These are phyloP conservation scores for Aspergillus sp. DNA, from an alignment of 2,329 filamentous ascomycete species.

Conservation along the genomic window DNA sequence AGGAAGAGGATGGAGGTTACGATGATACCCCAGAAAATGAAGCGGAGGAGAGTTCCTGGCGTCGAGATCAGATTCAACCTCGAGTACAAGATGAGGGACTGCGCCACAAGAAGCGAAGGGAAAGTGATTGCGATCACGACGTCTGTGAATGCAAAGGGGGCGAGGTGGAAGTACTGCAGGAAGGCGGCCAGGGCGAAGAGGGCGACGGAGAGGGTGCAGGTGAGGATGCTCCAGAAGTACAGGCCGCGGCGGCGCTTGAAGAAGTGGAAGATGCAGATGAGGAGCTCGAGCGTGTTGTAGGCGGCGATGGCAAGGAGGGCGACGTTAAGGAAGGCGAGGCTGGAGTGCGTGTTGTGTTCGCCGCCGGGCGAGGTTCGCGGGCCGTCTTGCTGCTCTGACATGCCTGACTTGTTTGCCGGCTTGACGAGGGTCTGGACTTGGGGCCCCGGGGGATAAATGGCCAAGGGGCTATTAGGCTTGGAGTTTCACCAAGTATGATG, in stretches of 20 bases:
- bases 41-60: slow-evolving; percentile 36
- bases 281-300: slow-evolving; percentile 51
- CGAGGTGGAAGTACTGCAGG: background rate
- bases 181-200: slow-evolving; percentile 36
- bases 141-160: background rate
- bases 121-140: slow-evolving; percentile 35
- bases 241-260: slow-evolving; percentile 48
- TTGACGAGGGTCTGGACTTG: too few species aligned
- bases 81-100: slow-evolving; percentile 51
- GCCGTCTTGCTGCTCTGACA: background rate
- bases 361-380: too few species aligned
- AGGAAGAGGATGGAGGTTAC: slow-evolving; percentile 39
- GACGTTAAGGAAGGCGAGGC: background rate
- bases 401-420: too few species aligned
- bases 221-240: slow-evolving; percentile 53
- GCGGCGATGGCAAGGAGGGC: slow-evolving; percentile 16
- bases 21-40: slow-evolving; percentile 49
- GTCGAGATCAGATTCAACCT: slow-evolving; percentile 50
- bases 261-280: slow-evolving; percentile 47
- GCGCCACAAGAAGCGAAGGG: slow-evolving; percentile 45
- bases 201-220: slow-evolving; percentile 43
- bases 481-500: background rate
- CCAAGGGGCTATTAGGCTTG: background rate
- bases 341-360: too few species aligned
- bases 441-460: too few species aligned